Conservation (phyloP, 2,329 filamentous ascomycete genomes). For the Aureobasidium sp. region DNA sequence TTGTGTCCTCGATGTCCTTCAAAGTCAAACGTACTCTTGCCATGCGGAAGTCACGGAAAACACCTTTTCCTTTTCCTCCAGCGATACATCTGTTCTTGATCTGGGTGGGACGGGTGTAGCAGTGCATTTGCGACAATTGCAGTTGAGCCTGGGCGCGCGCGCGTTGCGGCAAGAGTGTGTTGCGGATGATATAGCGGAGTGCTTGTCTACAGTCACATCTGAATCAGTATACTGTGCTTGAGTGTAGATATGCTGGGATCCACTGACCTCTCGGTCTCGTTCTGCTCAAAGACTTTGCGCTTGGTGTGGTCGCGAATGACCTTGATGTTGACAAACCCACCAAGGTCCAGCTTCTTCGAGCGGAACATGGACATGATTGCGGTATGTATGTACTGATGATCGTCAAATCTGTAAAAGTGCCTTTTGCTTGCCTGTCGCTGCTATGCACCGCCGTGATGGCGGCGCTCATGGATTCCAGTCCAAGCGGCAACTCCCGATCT, state of each 20-base stretch:
- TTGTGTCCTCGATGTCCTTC: constrained; percentile 19
- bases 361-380: constrained; percentile 59
- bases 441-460: background rate
- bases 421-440: constrained; percentile 3
- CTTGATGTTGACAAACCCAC: constrained; percentile 78
- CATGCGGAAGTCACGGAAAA: constrained; percentile 91
- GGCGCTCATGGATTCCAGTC: constrained; percentile 2
- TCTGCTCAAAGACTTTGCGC: constrained; percentile 80
- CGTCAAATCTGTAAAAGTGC: background rate
- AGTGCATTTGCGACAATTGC: constrained; percentile 89
- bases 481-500: background rate
- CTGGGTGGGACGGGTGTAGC: constrained; percentile 87
- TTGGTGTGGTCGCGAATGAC: constrained; percentile 94
- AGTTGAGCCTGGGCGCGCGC: constrained; percentile 88
- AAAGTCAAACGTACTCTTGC: constrained; percentile 61
- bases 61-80: constrained; percentile 81
- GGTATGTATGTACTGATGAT: background rate
- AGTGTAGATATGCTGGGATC: background rate
- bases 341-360: constrained; percentile 81
- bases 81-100: constrained; percentile 90
- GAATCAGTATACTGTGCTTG: background rate
- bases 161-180: constrained; percentile 74
- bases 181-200: constrained; percentile 76
- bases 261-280: constrained; percentile 77
- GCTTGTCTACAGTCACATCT: constrained; percentile 58